Base-by-base conservation (phyloP, 2,329 filamentous ascomycete species). In the Nemania sp. region DNA sequence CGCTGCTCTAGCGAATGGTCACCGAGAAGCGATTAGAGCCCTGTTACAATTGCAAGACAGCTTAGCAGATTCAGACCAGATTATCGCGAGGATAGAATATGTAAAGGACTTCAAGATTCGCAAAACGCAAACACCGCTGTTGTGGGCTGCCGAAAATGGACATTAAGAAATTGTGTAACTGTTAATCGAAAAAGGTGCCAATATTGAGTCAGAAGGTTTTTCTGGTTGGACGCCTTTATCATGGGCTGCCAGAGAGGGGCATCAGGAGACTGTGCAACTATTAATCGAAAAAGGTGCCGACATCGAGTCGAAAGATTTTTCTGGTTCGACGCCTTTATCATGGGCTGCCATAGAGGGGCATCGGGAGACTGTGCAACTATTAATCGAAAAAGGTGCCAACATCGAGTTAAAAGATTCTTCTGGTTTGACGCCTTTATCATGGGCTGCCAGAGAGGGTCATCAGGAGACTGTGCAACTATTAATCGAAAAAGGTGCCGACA, bases 1-100 rank as follows among this genome's bases (percentile, higher is more conserved):
- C 15, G 56, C 56, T 53, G 60, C 56, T 52, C 20, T 62, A 18
- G 46, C 20, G 2, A 58, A 62, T 29, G 20, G 40, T 1, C 43
- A 62, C 12, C 20, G 10, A 40, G 49, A 53, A 50, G 48, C 54
- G 9, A 43, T 54, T n/a, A 53, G 13, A 34, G 53, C 48, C 12
- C 13, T 61, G 6, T 11, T 61, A n/a, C 34, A 46, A 13, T 20
- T 45, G 18, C 1, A 53, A 25, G n/a, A 42, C 45, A 7, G 32
- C 15, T 15, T 25, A 20, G 18, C 11, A 20, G n/a, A 29, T 6
- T 5, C 3, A n/a, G 15, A 51, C 40, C 21, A 4, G 1, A 25
- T 35, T 15, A 11, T 21, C 34, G 17, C 43, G n/a, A 32, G 6
- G 15, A 9, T 25, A 37, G 9, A 4, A 3, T 39, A 39, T 15